Evolutionary conservation across 2,329 filamentous ascomycete genomes (phyloP), one percentile per base, ranked within the genome.

Genomic region (Aspergillus terreus): DNA sequence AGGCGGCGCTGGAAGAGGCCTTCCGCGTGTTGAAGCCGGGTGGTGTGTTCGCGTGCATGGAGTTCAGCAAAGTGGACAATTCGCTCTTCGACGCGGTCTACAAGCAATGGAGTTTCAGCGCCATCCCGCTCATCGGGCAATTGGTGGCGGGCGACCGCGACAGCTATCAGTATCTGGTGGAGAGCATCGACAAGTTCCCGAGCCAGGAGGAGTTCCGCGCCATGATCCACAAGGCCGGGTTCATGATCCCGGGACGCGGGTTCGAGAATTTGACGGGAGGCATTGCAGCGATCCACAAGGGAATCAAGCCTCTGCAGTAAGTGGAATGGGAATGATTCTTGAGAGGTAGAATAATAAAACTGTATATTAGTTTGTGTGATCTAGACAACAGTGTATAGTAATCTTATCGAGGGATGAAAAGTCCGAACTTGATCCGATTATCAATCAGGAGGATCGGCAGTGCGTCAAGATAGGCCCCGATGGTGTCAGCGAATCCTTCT

Each of bases 121-220:
- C 90, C 11, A 99, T 99, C 58, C 94, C 94, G 0, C 72, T 99
- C 60, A 96, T 99, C 65, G 95, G 94, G 2, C 92, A 99, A 75
- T 68, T 99, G 54, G 92, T 99, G 14, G 92, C 94, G 1, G 90
- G 90, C 6, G 95, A 99, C 69, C 80, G 92, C 51, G 92, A 95
- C 66, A 96, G 90, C 69, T 99, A 99, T 72, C 94, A 99, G 78
- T 99, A 99, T 73, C 79, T 99, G 9, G 94, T 99, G 9, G 94
- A 99, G 79, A 96, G 92, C 71, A 99, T 99, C 71, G 92, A 96
- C 74, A 79, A 82, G 44, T 97, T 97, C 69, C 95, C 94, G 0
- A 86, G 78, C 60, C 95, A 99, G 76, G 80, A 84, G 47, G 84
- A 90, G 59, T 99, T 95, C 67, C 82, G 86, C 58, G 80, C 83